These are phyloP conservation scores for Rhodotorula kratochvilovae DNA, from an alignment of 768 basidiomycete genomes.

Conservation along the genomic window DNA sequence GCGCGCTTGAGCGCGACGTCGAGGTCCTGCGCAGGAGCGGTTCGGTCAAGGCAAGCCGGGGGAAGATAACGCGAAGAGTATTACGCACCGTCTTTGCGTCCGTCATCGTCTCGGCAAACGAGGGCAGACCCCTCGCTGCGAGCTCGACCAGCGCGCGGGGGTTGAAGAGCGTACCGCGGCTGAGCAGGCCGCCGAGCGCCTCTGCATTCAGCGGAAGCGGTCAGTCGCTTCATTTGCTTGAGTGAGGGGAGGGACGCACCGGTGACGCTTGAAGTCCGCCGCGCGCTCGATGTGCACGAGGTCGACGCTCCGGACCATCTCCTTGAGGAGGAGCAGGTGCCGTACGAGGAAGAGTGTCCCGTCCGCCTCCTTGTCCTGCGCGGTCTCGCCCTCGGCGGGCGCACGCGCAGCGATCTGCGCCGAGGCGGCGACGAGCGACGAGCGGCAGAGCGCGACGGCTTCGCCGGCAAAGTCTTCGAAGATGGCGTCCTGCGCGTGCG, in stretches of 20 bases:
- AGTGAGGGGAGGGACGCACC: slow-evolving; percentile 2
- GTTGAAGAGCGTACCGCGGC: slow-evolving; percentile 33
- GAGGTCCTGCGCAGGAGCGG: slow-evolving; percentile 58
- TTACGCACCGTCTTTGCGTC: slow-evolving; percentile 66
- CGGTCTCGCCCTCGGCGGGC: background rate
- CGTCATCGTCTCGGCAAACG: slow-evolving; percentile 57
- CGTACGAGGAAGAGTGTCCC: slow-evolving; percentile 81
- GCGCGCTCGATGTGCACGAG: slow-evolving; percentile 56
- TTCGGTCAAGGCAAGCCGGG: background rate
- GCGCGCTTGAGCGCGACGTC: slow-evolving; percentile 77
- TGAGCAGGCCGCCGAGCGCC: slow-evolving; percentile 23
- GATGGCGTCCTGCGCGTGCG: slow-evolving; percentile 66
- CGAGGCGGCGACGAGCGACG: slow-evolving; percentile 70
- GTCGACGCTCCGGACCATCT: slow-evolving; percentile 73
- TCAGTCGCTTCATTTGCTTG: too few relatives aligned
- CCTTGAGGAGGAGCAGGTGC: slow-evolving; percentile 85
- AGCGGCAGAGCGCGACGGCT: slow-evolving; percentile 72
- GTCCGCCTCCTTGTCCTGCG: slow-evolving; percentile 55
- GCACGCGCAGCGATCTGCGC: slow-evolving; percentile 56
- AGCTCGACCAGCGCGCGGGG: slow-evolving; percentile 27
- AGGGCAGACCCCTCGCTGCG: slow-evolving; percentile 34
- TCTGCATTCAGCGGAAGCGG: slow-evolving; percentile 2
- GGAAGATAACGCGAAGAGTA: background rate
- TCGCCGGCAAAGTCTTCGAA: slow-evolving; percentile 97
- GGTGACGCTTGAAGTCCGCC: slow-evolving; percentile 43